These are phyloP conservation scores for Tolypocladium amazonense DNA, from an alignment of 2,329 filamentous ascomycete species.

Conservation along the genomic window DNA sequence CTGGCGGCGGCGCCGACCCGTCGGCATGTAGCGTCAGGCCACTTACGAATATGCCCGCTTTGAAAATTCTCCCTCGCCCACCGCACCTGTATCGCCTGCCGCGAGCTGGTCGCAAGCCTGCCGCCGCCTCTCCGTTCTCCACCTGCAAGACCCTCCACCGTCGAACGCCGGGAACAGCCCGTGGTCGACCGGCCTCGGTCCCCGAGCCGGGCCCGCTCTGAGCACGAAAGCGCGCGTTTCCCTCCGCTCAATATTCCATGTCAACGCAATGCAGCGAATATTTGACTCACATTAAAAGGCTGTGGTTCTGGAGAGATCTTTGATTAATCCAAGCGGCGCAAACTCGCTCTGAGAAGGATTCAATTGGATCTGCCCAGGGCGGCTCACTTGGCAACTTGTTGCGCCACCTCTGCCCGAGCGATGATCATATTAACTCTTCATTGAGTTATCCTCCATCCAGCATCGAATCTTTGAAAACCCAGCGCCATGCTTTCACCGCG, in stretches of 20 bases:
- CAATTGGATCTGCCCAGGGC: not conserved
- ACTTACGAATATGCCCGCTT: too few species aligned
- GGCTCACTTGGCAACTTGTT: not conserved
- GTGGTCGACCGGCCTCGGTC: not conserved
- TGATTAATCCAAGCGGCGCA: not conserved
- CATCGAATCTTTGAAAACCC: not conserved
- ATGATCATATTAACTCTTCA: not conserved
- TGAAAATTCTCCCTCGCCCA: not conserved
- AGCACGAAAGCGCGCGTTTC: not conserved
- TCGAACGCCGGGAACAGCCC: not conserved
- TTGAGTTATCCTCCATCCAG: not conserved
- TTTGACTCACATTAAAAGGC: not conserved
- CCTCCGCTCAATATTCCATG: not conserved
- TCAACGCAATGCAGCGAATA: not conserved
- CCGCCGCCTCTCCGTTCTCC: not conserved
- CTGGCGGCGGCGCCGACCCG: not conserved
- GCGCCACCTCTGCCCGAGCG: not conserved
- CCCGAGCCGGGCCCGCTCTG: not conserved
- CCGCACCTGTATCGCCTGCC: not conserved
- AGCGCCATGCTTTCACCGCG: not conserved
- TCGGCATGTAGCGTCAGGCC: not conserved
- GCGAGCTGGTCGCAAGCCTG: not conserved
- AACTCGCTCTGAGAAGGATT: not conserved
- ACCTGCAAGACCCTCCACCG: not conserved
- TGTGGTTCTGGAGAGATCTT: not conserved